Conservation (phyloP, 108 stramenopile genomes). For the Skeletonema grethae region DNA sequence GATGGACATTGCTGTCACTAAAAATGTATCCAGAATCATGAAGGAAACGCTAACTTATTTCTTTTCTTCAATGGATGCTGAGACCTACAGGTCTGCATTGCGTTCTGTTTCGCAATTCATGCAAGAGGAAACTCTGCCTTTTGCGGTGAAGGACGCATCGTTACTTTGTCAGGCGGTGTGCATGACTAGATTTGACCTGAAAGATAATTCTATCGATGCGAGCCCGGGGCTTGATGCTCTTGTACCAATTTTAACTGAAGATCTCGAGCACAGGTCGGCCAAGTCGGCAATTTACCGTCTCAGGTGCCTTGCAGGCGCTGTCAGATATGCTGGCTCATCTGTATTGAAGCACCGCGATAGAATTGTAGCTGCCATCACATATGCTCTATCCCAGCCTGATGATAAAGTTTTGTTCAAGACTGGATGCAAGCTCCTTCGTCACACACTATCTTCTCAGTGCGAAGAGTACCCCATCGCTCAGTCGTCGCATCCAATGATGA, state of each 20-base stretch:
- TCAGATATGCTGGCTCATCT: constrained; percentile 64
- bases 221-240: constrained; percentile 82
- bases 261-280: constrained; percentile 69
- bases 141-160: constrained; percentile 80
- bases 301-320: constrained; percentile 80
- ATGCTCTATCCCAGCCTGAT: constrained; percentile 67
- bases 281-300: constrained; percentile 79
- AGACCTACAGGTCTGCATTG: constrained; percentile 61
- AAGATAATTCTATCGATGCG: constrained; percentile 12
- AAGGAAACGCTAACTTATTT: constrained; percentile 77
- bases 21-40: constrained; percentile 80
- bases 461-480: constrained; percentile 72
- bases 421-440: constrained; percentile 87
- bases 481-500: constrained; percentile 41
- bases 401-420: constrained; percentile 79
- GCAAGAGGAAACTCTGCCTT: constrained; percentile 73
- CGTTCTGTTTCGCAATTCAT: constrained; percentile 70
- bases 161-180: constrained; percentile 76
- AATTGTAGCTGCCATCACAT: constrained; percentile 59
- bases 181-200: constrained; percentile 52
- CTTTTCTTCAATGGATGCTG: constrained; percentile 80
- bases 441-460: constrained; percentile 76
- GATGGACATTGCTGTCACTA: constrained; percentile 73
- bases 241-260: constrained; percentile 65
- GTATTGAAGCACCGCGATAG: constrained; percentile 59